Base-by-base conservation (phyloP, 208 protist species). In the Trypanosoma conorhini region DNA sequence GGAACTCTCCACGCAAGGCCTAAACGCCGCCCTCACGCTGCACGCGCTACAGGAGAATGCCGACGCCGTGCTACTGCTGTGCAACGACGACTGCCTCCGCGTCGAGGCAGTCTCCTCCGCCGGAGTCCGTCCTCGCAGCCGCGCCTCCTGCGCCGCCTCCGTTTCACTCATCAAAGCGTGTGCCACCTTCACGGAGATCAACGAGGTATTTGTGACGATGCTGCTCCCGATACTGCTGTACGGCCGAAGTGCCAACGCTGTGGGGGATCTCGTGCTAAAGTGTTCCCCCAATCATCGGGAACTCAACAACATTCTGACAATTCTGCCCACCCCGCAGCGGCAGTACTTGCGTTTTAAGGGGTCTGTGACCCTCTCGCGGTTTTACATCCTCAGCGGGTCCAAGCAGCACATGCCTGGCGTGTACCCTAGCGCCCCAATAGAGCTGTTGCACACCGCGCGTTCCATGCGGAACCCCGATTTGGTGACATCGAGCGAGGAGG, bases 11-110 rank as follows among this genome's bases (percentile, higher is more conserved):
- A 89, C 80, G 35, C 91, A 94, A 59, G 81, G 88, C 31, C 55
- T 96, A 57, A 96, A 96, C 74, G 77, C 82, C 0, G 76, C 87
- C 0, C 74, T 96, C 24, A 94, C 88, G 13, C 73, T 96, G 48
- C 75, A 91, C 42, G 64, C 80, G 19, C 63, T 96, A 56, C 79
- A 86, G 57, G 58, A 78, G 22, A 80, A 78, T 31, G 76, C 63
- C 13, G 87, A 96, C 67, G 91, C 87, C 15, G 70, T 92, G 0
- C 3, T 96, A 0, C 70, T 96, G 5, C 70, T 96, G 52, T 88
- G 91, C 56, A 96, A 96, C 67, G 87, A 93, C 55, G 91, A 94
- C 55, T 84, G 64, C 21, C 30, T 77, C 54, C 15, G 22, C 38
- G 35, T 17, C 4, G 28, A 7, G 28, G 42, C 35, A 31, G 38